phyloP scores from a whole-genome alignment of 768 basidiomycete genomes.

The Pulveroboletus sp. region DNA sequence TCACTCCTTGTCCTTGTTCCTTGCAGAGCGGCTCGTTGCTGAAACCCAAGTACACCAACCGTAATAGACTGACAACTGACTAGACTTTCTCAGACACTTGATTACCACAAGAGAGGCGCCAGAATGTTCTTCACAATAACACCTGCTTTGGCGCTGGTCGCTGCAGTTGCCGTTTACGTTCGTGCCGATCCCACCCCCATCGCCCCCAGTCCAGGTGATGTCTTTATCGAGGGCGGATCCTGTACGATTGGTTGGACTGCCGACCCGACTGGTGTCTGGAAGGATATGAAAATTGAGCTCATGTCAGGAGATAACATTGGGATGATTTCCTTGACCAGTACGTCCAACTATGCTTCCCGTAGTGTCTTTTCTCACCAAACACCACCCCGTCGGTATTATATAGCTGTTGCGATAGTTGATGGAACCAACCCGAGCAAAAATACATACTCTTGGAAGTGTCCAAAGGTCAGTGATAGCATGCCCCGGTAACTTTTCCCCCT shows the following conservation, averaged over 20 bases:
- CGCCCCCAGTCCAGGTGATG: slow-evolving; percentile 53
- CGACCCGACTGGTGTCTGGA: slow-evolving; percentile 61
- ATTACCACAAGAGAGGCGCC: slow-evolving; percentile 1
- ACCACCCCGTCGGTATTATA: neutral
- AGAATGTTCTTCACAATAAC: slow-evolving; percentile 17
- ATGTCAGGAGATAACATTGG: slow-evolving; percentile 72
- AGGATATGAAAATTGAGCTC: slow-evolving; percentile 66
- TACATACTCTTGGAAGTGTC: slow-evolving; percentile 58
- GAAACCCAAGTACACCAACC: neutral
- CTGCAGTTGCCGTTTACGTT: slow-evolving; percentile 33
- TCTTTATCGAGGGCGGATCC: slow-evolving; percentile 50
- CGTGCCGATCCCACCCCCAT: slow-evolving; percentile 56
- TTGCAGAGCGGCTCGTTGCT: slow-evolving; percentile 4
- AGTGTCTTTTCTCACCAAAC: neutral
- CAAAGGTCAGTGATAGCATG: slow-evolving; percentile 41
- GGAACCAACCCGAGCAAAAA: slow-evolving; percentile 49
- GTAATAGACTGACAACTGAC: neutral
- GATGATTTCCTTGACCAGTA: slow-evolving; percentile 67
- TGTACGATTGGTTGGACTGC: slow-evolving; percentile 58
- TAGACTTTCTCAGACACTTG: neutral
- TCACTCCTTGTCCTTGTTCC: slow-evolving; percentile 9
- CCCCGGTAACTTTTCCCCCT: neutral
- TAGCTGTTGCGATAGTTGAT: slow-evolving; percentile 64
- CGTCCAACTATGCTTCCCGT: slow-evolving; percentile 20
- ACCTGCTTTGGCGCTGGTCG: slow-evolving; percentile 13